Conservation (phyloP, 495 filamentous ascomycete genomes). For the Amorphotheca resinae region DNA sequence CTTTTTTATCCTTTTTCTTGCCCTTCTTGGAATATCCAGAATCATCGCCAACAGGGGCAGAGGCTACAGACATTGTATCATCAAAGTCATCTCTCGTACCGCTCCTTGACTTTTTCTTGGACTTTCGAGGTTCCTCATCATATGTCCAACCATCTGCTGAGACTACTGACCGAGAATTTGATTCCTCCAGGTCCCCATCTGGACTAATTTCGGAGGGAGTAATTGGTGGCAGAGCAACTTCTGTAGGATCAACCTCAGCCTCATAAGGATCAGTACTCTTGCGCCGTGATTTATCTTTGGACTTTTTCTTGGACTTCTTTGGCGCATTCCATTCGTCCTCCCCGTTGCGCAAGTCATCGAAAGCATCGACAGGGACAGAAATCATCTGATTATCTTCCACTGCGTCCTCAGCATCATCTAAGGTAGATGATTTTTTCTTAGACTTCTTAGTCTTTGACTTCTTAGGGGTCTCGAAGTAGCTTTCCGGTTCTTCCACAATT, state of each 20-base stretch:
- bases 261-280: constrained; percentile 9
- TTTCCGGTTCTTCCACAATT: constrained; percentile 16
- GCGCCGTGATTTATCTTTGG: constrained; percentile 19
- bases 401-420: constrained; percentile 10
- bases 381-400: constrained; percentile 8
- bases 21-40: constrained; percentile 15
- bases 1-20: constrained; percentile 20
- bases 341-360: constrained; percentile 18
- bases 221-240: constrained; percentile 19
- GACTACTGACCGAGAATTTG: constrained; percentile 31
- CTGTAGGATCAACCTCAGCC: constrained; percentile 14
- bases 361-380: constrained; percentile 23
- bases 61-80: constrained; percentile 29
- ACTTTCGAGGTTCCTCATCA: constrained; percentile 18
- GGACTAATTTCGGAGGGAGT: constrained; percentile 18
- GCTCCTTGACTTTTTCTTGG: constrained; percentile 22
- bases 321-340: constrained; percentile 18
- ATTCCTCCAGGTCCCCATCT: constrained; percentile 21
- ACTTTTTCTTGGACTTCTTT: constrained; percentile 21
- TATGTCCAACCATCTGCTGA: constrained; percentile 25
- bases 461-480: constrained; percentile 16
- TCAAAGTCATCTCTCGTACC: constrained; percentile 22
- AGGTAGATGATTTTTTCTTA: constrained; percentile 13
- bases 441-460: constrained; percentile 20
- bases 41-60: constrained; percentile 23